phyloP scores from a whole-genome alignment of 169 alveolate genomes.

The Plasmodium vivax region DNA sequence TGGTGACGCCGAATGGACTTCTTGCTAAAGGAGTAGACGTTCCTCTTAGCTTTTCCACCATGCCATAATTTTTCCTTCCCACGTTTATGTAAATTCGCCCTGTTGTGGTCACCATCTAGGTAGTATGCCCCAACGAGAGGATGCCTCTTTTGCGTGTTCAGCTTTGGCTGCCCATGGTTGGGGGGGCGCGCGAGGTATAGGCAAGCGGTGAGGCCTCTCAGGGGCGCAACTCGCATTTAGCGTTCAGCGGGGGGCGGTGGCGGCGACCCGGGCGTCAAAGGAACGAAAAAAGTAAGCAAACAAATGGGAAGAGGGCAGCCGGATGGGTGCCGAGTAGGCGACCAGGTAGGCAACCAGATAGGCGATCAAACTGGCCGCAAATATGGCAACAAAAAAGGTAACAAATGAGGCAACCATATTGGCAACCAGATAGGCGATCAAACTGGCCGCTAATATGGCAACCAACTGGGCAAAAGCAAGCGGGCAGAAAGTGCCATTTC shows the following conservation, averaged over 20 bases:
- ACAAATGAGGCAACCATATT: not conserved
- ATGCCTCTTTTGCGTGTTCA: constrained; percentile 19
- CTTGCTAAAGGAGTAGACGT: not conserved
- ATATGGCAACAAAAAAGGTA: not conserved
- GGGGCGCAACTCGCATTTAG: constrained; percentile 28
- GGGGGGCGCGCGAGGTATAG: constrained; percentile 7
- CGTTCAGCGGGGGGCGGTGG: not conserved
- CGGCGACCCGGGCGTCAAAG: not conserved
- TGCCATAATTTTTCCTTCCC: constrained; percentile 15
- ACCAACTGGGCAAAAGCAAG: not conserved
- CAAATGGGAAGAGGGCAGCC: not conserved
- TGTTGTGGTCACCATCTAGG: not conserved
- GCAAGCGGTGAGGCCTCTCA: not conserved
- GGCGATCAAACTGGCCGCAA: not conserved
- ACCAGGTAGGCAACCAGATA: not conserved
- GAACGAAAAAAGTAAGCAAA: not conserved
- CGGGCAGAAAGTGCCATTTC: not conserved
- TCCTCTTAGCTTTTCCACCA: constrained; percentile 3
- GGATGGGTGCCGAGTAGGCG: not conserved
- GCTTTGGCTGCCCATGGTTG: constrained; percentile 44
- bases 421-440: not conserved
- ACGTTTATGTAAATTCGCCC: not conserved
- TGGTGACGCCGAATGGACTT: not conserved
- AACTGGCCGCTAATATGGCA: too few relatives aligned
- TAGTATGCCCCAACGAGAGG: constrained; percentile 47